Percentiles rank a stretch among this genome's conserved stretches.
Evolutionary conservation across 225 moss, liverwort and hornwort species (phyloP).

Genomic region (Polytrichum commune): DNA sequence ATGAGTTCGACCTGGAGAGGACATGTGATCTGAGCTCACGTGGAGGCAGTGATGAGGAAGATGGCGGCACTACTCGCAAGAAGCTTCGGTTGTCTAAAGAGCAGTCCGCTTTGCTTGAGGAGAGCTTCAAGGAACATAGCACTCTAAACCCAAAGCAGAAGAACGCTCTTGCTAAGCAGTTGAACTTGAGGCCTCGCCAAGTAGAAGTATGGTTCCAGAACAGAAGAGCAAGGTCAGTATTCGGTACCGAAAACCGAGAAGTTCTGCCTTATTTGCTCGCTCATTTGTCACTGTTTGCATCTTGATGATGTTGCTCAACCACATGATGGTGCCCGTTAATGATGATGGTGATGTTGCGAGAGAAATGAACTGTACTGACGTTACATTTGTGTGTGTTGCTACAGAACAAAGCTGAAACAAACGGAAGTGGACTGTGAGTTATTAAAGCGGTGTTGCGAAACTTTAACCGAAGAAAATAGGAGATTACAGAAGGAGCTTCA

Average conservation of each 20-base stretch:
- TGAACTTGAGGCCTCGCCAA: constrained; percentile 80
- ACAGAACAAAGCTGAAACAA: constrained; percentile 89
- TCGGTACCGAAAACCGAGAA: not conserved
- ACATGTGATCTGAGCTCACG: constrained; percentile 76
- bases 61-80: constrained; percentile 86
- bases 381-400: not conserved
- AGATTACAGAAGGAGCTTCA: constrained; percentile 89
- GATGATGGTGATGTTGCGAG: too few relatives aligned
- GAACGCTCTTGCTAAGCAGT: constrained; percentile 89
- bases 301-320: too few relatives aligned
- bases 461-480: constrained; percentile 78
- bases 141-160: constrained; percentile 98
- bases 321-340: too few relatives aligned
- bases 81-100: constrained; percentile 94
- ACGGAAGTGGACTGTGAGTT: constrained; percentile 98
- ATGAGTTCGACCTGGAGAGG: constrained; percentile 88
- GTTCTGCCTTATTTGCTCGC: too few relatives aligned
- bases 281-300: too few relatives aligned
- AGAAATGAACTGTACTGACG: too few relatives aligned
- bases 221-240: constrained; percentile 70
- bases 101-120: constrained; percentile 87
- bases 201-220: constrained; percentile 99
- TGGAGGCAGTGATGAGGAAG: constrained; percentile 89
- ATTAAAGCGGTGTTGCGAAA: constrained; percentile 87
- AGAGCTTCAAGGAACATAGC: constrained; percentile 95